These are phyloP conservation scores for Chlamydomonas sp. DNA, from an alignment of 139 green algal genomes.

Conservation along the genomic window DNA sequence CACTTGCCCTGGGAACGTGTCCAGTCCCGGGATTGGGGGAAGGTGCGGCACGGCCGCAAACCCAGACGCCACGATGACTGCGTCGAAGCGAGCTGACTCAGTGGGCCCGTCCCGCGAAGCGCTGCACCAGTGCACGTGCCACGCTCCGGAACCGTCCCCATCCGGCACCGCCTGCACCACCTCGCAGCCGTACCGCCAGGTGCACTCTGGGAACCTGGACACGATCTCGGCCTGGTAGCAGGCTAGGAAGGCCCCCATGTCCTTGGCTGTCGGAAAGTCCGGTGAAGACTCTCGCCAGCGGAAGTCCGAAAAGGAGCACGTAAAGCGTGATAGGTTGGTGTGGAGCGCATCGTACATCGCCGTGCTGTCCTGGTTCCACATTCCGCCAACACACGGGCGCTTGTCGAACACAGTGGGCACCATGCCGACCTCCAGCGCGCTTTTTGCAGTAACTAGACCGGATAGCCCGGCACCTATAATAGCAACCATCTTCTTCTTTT, in stretches of 20 bases:
- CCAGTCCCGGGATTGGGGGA: neutral
- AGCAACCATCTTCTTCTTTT: neutral
- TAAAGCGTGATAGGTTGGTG: conserved; percentile 4
- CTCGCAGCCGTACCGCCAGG: neutral
- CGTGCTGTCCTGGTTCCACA: neutral
- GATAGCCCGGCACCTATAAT: neutral
- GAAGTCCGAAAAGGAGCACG: conserved; percentile 28
- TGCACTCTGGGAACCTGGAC: neutral
- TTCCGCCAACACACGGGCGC: neutral
- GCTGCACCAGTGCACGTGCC: neutral
- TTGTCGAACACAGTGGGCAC: conserved; percentile 5
- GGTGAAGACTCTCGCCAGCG: neutral
- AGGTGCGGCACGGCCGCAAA: neutral
- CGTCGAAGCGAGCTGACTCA: neutral
- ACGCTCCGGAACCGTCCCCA: neutral
- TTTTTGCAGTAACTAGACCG: neutral
- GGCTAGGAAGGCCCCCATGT: conserved; percentile 3
- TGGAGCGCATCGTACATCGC: conserved; percentile 1
- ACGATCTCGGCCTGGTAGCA: neutral
- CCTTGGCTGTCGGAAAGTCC: neutral
- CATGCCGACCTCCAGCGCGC: neutral
- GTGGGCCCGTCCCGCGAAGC: neutral
- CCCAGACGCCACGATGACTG: conserved; percentile 11
- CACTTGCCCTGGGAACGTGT: conserved; percentile 1
- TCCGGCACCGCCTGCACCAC: neutral